phyloP scores from a whole-genome alignment of 768 basidiomycete genomes.

The Trametes coccinea region DNA sequence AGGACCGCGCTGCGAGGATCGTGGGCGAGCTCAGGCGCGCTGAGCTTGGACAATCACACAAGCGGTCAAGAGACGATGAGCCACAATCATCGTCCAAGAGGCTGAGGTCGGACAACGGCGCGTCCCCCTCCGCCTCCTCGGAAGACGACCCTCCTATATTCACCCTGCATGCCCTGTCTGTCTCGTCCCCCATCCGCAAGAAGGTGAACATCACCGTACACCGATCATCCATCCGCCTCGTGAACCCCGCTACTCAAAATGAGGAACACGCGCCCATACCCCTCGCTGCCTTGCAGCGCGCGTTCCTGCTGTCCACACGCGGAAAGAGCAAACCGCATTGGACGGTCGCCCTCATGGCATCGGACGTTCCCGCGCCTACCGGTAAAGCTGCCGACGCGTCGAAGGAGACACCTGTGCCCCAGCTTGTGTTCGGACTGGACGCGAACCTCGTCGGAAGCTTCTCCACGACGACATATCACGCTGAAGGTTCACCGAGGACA shows the following conservation, averaged over 20 bases:
- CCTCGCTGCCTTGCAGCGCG: conserved; percentile 51
- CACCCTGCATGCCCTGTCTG: conserved; percentile 64
- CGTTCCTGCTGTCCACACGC: conserved; percentile 73
- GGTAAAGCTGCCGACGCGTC: conserved; percentile 37
- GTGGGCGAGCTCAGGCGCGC: conserved; percentile 18
- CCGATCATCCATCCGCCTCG: conserved; percentile 50
- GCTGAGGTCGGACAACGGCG: conserved; percentile 2
- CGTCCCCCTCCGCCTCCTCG: not conserved
- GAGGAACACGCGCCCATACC: conserved; percentile 50
- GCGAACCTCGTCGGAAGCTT: conserved; percentile 46
- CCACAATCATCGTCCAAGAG: conserved; percentile 5
- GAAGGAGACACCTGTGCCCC: conserved; percentile 28
- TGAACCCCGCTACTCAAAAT: conserved; percentile 48
- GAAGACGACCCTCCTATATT: conserved; percentile 48
- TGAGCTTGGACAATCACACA: conserved; percentile 9
- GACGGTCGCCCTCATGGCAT: conserved; percentile 64
- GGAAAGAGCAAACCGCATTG: conserved; percentile 73
- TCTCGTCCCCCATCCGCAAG: conserved; percentile 74
- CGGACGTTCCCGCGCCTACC: conserved; percentile 44
- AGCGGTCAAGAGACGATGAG: conserved; percentile 16
- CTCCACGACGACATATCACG: conserved; percentile 42
- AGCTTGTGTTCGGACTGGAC: conserved; percentile 74
- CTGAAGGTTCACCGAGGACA: conserved; percentile 32
- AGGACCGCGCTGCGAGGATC: conserved; percentile 7
- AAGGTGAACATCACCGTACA: conserved; percentile 69